Conservation (phyloP, 768 basidiomycete species). For the Kwoniella sp. region DNA sequence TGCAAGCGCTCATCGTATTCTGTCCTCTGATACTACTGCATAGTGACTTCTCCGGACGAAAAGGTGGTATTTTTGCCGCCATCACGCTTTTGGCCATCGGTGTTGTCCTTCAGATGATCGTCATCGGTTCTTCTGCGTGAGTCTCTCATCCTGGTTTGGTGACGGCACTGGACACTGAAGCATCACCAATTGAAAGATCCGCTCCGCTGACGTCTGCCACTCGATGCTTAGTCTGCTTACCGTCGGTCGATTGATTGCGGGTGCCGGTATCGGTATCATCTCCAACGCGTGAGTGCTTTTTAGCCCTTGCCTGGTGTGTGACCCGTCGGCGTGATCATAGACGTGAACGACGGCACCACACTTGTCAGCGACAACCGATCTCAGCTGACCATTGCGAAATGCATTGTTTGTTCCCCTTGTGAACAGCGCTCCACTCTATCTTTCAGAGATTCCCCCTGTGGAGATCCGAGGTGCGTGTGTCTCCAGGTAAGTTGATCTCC, state of each 20-base stretch:
- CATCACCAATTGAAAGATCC: neutral
- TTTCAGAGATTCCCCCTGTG: conserved; percentile 54
- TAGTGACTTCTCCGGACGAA: conserved; percentile 50
- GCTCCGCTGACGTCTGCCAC: neutral
- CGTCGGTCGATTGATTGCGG: conserved; percentile 55
- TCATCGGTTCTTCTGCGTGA: conserved; percentile 34
- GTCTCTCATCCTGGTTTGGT: conserved; percentile 1
- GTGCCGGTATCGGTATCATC: conserved; percentile 52
- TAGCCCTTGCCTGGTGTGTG: no score
- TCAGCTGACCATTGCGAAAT: neutral
- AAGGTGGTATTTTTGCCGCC: conserved; percentile 48
- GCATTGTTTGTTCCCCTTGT: neutral
- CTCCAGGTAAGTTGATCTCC: conserved; percentile 21
- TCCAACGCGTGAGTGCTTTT: conserved; percentile 38
- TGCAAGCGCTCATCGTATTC: neutral
- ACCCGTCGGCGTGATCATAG: neutral
- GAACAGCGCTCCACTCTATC: conserved; percentile 52
- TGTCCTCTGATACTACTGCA: neutral
- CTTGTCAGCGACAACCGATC: neutral
- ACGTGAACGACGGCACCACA: neutral
- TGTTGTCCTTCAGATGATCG: conserved; percentile 45
- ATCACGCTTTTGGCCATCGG: conserved; percentile 48
- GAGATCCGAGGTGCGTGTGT: conserved; percentile 55
- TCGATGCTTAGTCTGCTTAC: conserved; percentile 32
- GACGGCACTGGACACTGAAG: no score